Base-by-base conservation (phyloP, 495 filamentous ascomycete species). In the Aspergillus sparsus region DNA sequence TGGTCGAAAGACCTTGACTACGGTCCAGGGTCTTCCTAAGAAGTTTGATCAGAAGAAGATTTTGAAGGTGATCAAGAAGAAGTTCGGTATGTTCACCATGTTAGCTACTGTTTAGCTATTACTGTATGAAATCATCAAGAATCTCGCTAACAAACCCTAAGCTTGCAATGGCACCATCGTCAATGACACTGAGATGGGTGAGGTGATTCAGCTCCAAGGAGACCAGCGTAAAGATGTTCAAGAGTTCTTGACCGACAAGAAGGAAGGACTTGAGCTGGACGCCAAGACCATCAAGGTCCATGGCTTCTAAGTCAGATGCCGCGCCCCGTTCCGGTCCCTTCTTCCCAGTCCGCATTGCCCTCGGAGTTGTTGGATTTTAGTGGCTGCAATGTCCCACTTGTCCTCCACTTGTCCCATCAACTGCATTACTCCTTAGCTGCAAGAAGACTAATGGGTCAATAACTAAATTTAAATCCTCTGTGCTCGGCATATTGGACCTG, bases 81-180 rank as follows among this genome's bases (percentile, higher is more conserved):
- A 97, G 74, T 98, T 98, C 73, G 91, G 90, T 93, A 85, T 61
- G 88, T 83, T 55, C 13, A 56, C 47, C n/a, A 15, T 44, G 6
- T 36, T 21, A 56, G 39, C 35, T 32, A 21, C 41, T 53, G 49
- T 60, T 33, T 50, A 42, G n/a, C n/a, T n/a, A n/a, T n/a, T n/a
- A n/a, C n/a, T n/a, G n/a, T n/a, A 44, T 27, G 32, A 27, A 11
- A 3, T 21, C 46, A 8, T 7, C 16, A 27, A 27, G 21, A 27
- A 27, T 49, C 0, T 58, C 18, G 35, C 66, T 74, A 71, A 76
- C 61, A 32, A 53, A 21, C 13, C 33, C 8, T 10, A 67, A 94
- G 94, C 94, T 74, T 98, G 94, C 92, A 98, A 98, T 98, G 94
- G 94, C 86, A 98, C 94, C 80, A 96, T 98, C 81, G 93, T 98